A percentile compares a stretch with the other conserved stretches of the same genome.
These are phyloP conservation scores for Neltuma alba DNA, from an alignment of 306 rosid genomes.

Conservation along the genomic window DNA sequence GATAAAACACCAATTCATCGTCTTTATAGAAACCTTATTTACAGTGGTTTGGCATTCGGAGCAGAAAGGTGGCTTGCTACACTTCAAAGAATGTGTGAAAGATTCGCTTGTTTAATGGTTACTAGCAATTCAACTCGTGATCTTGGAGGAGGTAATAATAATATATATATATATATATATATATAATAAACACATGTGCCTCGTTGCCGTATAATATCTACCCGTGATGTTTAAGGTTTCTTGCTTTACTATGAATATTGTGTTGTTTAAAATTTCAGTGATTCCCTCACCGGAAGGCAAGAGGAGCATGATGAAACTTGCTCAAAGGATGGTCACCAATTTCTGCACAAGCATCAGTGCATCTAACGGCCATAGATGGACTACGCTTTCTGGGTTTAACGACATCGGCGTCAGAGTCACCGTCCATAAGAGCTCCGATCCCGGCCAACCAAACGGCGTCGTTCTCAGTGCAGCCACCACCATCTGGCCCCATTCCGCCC, in stretches of 20 bases:
- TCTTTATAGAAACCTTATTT: conserved; percentile 68
- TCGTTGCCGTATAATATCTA: neutral
- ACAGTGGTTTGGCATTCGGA: conserved; percentile 80
- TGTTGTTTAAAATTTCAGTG: conserved; percentile 42
- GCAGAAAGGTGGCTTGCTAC: conserved; percentile 84
- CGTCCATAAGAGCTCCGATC: conserved; percentile 75
- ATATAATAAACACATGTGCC: neutral
- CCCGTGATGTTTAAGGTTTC: neutral
- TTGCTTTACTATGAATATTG: neutral
- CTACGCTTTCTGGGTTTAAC: conserved; percentile 71
- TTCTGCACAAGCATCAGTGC: conserved; percentile 84
- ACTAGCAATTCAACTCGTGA: conserved; percentile 69
- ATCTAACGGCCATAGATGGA: conserved; percentile 81
- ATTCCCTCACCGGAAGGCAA: conserved; percentile 87
- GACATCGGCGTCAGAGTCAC: conserved; percentile 85
- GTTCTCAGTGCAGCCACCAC: conserved; percentile 94
- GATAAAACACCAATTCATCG: conserved; percentile 74
- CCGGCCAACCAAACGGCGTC: conserved; percentile 88
- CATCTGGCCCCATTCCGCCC: conserved; percentile 87
- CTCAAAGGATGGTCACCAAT: conserved; percentile 89
- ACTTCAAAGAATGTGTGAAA: conserved; percentile 85
- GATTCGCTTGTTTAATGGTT: conserved; percentile 82
- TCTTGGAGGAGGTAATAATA: conserved; percentile 84
- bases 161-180: too few species aligned
- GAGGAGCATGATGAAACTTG: conserved; percentile 94